Evolutionary conservation across 2,329 filamentous ascomycete species (phyloP), one percentile per base, ranked within the genome.

Genomic region (Orbilia blumenaviensis): DNA sequence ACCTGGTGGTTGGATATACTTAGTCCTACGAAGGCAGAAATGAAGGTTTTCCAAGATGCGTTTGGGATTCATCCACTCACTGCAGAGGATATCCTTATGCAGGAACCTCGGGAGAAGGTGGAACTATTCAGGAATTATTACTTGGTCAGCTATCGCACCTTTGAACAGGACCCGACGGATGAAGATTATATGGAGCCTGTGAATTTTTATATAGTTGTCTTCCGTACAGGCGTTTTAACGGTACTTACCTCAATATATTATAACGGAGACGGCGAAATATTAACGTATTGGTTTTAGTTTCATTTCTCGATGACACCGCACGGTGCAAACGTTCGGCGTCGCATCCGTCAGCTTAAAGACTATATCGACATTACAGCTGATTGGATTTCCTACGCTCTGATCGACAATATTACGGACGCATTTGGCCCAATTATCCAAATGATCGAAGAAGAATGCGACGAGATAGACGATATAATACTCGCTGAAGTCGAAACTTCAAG

Each of bases 101-200:
- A 97, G 82, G 95, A 99, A 84, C 91, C 94, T 9, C 93, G 95
- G 46, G 95, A 99, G 84, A 99, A 99, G 86, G 97, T 99, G 67
- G 95, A 99, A 83, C 87, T 99, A 23, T 99, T 99, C 84, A 92
- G 92, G 23, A 93, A 93, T 44, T 99, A 99, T 85, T 99, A 99
- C 84, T 98, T 99, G 83, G 92, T 97, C 60, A 96, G 92, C 83
- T 99, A 98, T 87, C 90, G 94, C 63, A 97, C 94, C 1, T 99
- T 98, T 8, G 91, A 94, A 66, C 86, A 92, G 78, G 91, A 96
- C 79, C 90, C 92, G 79, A 88, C 90, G 34, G 90, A 90, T 58
- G 90, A 92, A 77, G 89, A 92, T 69, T 96, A 96, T 81, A 91
- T 97, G 81, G 93, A 97, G 81, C 94, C 95, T 0, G 93, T 96